Evolutionary conservation across 805 yeast genomes (phyloP).

Genomic region (Kodamaea leandrae): DNA sequence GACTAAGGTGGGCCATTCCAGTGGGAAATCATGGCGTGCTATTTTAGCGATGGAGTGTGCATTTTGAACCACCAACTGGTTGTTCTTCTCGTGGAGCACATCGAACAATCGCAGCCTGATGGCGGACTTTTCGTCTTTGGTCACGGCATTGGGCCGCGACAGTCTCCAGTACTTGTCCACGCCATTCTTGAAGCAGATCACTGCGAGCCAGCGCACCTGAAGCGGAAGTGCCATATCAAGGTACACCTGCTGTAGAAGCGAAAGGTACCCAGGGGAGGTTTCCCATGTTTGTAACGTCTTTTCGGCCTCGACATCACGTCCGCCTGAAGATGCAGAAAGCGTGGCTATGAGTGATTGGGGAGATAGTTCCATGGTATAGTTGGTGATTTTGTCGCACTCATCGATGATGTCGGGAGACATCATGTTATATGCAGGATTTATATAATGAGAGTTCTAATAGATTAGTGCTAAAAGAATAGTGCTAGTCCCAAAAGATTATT

Average conservation of each 20-base stretch:
- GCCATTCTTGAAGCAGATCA: conserved; percentile 86
- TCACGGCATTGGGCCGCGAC: conserved; percentile 49
- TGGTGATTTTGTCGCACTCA: neutral
- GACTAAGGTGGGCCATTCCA: conserved; percentile 80
- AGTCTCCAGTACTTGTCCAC: conserved; percentile 83
- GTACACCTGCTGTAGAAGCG: conserved; percentile 54
- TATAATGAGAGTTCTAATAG: too few species aligned
- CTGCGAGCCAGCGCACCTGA: conserved; percentile 80
- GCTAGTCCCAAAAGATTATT: too few species aligned
- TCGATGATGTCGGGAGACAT: neutral
- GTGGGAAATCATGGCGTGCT: conserved; percentile 81
- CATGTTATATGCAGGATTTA: too few species aligned
- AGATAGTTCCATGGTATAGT: neutral
- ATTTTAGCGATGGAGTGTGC: conserved; percentile 80
- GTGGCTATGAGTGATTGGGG: conserved; percentile 25
- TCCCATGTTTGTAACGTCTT: conserved; percentile 71
- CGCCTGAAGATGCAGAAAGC: conserved; percentile 42
- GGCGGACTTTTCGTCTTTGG: conserved; percentile 65
- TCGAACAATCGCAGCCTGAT: conserved; percentile 60
- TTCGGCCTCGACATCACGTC: conserved; percentile 58
- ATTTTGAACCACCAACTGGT: conserved; percentile 74
- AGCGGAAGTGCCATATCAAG: conserved; percentile 55
- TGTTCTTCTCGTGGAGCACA: conserved; percentile 64
- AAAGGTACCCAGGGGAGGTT: conserved; percentile 55
- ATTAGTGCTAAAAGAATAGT: too few species aligned